Percentiles rank a stretch among this genome's conserved stretches.
phyloP scores from a whole-genome alignment of 352 stramenopile species.

The Pythium insidiosum region DNA sequence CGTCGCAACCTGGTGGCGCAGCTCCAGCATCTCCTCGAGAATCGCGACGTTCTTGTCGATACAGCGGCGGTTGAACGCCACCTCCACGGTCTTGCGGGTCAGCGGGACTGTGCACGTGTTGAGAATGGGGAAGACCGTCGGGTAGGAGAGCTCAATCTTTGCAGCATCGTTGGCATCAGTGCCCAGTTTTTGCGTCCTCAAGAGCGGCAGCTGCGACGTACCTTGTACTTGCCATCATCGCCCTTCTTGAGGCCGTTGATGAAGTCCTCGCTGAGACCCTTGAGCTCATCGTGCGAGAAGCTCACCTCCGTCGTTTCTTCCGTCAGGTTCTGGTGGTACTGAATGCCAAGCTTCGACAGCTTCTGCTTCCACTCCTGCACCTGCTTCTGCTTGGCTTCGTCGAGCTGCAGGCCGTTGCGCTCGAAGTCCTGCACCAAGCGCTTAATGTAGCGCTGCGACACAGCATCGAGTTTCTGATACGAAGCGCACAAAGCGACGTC shows the following conservation, averaged over 20 bases:
- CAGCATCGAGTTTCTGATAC: constrained; percentile 32
- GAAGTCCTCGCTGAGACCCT: constrained; percentile 75
- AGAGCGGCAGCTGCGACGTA: too few species aligned
- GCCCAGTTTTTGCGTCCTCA: too few species aligned
- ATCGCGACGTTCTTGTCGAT: constrained; percentile 78
- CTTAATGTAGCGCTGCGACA: constrained; percentile 75
- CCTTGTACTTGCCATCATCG: constrained; percentile 72
- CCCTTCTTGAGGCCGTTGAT: constrained; percentile 59
- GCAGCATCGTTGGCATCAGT: too few species aligned
- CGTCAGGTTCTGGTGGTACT: constrained; percentile 83
- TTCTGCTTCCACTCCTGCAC: constrained; percentile 82
- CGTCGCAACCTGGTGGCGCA: constrained; percentile 69
- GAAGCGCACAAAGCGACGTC: too few species aligned
- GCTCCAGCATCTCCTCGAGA: constrained; percentile 73
- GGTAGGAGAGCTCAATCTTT: constrained; percentile 84
- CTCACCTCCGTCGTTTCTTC: constrained; percentile 81
- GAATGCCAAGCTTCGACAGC: constrained; percentile 71
- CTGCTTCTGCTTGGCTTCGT: constrained; percentile 50
- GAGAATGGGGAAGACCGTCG: constrained; percentile 86
- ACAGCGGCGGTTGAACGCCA: constrained; percentile 78
- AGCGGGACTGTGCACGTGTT: constrained; percentile 79
- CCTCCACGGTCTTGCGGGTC: constrained; percentile 74
- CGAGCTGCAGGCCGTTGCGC: constrained; percentile 76
- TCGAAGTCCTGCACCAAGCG: constrained; percentile 76
- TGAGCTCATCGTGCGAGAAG: constrained; percentile 67